Percentiles rank a stretch among this genome's conserved stretches.
Evolutionary conservation across 345 rosid genomes (phyloP).

Genomic region (Eucalyptus tenuipes): DNA sequence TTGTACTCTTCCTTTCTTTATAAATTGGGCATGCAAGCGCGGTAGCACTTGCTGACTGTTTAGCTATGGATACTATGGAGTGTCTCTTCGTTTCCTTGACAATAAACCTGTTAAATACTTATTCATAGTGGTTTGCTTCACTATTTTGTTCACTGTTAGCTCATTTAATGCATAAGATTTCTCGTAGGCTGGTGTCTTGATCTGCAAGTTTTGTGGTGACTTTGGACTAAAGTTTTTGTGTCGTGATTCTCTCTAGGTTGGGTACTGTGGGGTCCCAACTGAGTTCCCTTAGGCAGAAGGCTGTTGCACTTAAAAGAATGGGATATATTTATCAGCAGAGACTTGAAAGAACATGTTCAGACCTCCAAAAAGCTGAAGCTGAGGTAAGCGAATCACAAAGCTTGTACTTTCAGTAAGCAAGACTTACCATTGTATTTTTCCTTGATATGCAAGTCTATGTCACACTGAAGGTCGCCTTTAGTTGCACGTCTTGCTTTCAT

Average conservation of each 20-base stretch:
- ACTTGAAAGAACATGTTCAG: constrained; percentile 40
- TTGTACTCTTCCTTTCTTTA: neutral
- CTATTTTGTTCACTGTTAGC: neutral
- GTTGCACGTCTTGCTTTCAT: neutral
- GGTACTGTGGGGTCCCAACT: constrained; percentile 28
- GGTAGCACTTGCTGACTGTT: neutral
- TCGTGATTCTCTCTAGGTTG: constrained; percentile 25
- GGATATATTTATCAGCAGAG: constrained; percentile 34
- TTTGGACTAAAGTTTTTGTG: neutral
- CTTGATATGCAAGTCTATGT: neutral
- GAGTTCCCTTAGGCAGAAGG: constrained; percentile 24
- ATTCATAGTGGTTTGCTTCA: neutral
- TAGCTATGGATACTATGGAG: neutral
- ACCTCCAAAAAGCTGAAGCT: constrained; percentile 84
- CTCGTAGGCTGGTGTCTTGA: neutral
- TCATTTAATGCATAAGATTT: neutral
- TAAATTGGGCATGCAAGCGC: neutral
- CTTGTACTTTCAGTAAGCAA: neutral
- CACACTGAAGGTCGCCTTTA: neutral
- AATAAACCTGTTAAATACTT: neutral
- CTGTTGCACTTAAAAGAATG: constrained; percentile 18
- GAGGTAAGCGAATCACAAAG: constrained; percentile 37
- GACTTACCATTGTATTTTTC: neutral
- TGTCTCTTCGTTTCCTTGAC: neutral
- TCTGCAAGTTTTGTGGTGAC: neutral